These are phyloP conservation scores for Leccinum pellstonianum DNA, from an alignment of 768 basidiomycete genomes.

Conservation along the genomic window DNA sequence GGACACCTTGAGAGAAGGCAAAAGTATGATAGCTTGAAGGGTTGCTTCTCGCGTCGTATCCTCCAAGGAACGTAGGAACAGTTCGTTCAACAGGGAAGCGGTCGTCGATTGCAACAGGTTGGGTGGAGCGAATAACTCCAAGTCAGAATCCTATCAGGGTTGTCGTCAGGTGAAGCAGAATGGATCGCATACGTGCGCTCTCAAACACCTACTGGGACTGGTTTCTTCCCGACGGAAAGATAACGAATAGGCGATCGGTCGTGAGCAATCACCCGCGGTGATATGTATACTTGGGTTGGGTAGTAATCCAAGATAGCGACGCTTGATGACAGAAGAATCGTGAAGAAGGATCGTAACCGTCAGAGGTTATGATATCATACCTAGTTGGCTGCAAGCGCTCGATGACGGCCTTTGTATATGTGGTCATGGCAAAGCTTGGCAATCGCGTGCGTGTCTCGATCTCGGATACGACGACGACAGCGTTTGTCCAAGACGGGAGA, in stretches of 20 bases:
- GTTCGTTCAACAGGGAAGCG: constrained; percentile 46
- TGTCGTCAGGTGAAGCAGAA: neutral
- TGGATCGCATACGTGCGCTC: neutral
- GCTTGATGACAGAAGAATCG: constrained; percentile 28
- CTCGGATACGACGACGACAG: constrained; percentile 54
- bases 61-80: constrained; percentile 15
- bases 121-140: constrained; percentile 48
- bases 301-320: constrained; percentile 55
- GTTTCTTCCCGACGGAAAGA: constrained; percentile 35
- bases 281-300: constrained; percentile 47
- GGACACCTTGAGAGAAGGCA: constrained; percentile 47
- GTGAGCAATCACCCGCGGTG: constrained; percentile 31
- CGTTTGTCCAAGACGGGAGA: constrained; percentile 46
- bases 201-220: constrained; percentile 9
- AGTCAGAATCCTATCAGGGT: constrained; percentile 31
- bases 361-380: constrained; percentile 29
- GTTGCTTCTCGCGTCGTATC: neutral
- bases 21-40: constrained; percentile 36
- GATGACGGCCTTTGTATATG: constrained; percentile 45
- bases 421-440: constrained; percentile 50
- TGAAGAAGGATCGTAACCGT: neutral
- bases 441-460: constrained; percentile 39
- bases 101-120: constrained; percentile 57
- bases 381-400: constrained; percentile 44
- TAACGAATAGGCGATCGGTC: constrained; percentile 54